phyloP scores from a whole-genome alignment of 2,329 filamentous ascomycete genomes.

The Calcarisporium arbuscula region DNA sequence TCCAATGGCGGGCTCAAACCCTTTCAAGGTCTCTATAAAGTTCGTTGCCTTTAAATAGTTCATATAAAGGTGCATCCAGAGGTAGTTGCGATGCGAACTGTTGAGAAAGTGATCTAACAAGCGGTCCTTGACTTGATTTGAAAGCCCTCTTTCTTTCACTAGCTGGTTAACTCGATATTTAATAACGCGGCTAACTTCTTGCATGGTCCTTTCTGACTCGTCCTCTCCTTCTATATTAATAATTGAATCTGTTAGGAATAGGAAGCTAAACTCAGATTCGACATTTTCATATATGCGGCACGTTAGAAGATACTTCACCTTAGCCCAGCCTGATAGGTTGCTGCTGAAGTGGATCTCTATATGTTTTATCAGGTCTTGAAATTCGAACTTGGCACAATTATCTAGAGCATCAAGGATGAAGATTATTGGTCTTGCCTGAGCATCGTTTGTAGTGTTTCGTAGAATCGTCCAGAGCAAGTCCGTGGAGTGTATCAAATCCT shows the following conservation, averaged over 20 bases:
- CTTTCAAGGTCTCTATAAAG: constrained; percentile 16
- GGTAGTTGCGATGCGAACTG: constrained; percentile 26
- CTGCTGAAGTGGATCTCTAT: constrained; percentile 3
- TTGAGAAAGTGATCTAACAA: constrained; percentile 14
- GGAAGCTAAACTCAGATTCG: constrained; percentile 14
- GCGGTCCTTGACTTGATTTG: constrained; percentile 8
- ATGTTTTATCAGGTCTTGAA: constrained; percentile 12
- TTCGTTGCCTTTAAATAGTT: constrained; percentile 17
- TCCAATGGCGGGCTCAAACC: constrained; percentile 12
- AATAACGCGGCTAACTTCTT: constrained; percentile 30
- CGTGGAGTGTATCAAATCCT: constrained; percentile 14
- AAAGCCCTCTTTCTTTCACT: constrained; percentile 11
- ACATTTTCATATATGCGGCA: constrained; percentile 27
- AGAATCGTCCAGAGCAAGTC: constrained; percentile 28
- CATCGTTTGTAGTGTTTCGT: constrained; percentile 15
- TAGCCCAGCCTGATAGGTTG: neutral
- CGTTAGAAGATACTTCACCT: constrained; percentile 29
- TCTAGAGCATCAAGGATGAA: constrained; percentile 35
- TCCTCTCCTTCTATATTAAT: constrained; percentile 30
- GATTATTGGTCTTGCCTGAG: constrained; percentile 20
- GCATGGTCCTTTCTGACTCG: constrained; percentile 25
- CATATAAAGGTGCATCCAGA: constrained; percentile 30
- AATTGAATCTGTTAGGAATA: constrained; percentile 16
- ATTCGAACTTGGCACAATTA: constrained; percentile 23
- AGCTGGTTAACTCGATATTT: constrained; percentile 17